Conservation (phyloP, 1,284 basidiomycete species). For the Trametes pubescens region DNA sequence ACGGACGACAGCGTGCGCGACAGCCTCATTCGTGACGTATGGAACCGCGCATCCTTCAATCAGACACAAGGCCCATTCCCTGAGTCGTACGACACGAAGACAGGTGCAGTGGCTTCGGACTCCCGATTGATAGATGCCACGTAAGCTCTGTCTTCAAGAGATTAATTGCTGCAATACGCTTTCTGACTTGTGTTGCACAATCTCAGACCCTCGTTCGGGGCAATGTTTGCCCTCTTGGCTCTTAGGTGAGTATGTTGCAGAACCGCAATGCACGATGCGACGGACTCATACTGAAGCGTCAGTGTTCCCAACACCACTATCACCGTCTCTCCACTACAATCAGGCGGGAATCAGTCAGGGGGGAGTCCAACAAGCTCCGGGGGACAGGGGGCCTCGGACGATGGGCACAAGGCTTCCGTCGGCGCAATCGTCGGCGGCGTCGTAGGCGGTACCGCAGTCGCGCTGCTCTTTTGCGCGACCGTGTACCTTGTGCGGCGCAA, state of each 20-base stretch:
- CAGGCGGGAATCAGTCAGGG: not conserved
- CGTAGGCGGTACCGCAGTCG: no score
- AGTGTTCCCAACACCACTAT: no score
- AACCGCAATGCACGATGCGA: not conserved
- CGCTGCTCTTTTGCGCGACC: no score
- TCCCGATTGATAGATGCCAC: not conserved
- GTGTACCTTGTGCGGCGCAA: no score
- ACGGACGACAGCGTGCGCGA: slow-evolving; percentile 33
- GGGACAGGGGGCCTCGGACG: no score
- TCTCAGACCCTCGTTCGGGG: not conserved
- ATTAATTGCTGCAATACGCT: no score
- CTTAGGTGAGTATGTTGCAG: not conserved
- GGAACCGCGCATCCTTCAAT: slow-evolving; percentile 35
- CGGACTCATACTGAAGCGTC: not conserved
- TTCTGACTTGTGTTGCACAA: not conserved
- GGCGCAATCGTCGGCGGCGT: no score
- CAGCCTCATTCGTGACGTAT: slow-evolving; percentile 32
- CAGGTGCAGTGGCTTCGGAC: slow-evolving; percentile 8
- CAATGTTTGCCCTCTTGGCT: slow-evolving; percentile 5
- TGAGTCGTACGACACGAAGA: slow-evolving; percentile 26
- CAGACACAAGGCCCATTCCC: slow-evolving; percentile 31
- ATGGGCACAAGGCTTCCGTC: no score
- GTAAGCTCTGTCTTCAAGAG: not conserved
- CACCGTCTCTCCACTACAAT: no score
- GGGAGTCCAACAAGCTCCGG: not conserved